These are phyloP conservation scores for Phytomonas sp. DNA, from an alignment of 208 protist species.

Conservation along the genomic window DNA sequence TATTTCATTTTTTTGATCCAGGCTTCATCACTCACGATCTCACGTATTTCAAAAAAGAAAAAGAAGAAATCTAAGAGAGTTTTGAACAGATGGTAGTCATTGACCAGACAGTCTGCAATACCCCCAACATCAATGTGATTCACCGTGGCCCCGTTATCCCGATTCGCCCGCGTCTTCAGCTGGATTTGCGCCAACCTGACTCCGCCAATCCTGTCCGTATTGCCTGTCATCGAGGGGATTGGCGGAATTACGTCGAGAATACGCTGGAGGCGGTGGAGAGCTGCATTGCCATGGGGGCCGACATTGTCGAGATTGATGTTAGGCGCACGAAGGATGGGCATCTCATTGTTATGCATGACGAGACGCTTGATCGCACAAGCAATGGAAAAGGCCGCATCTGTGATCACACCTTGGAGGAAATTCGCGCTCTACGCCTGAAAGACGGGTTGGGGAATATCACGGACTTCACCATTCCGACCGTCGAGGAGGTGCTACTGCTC, in stretches of 20 bases:
- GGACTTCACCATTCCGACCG: conserved; percentile 50
- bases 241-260: conserved; percentile 71
- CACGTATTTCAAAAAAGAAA: no score
- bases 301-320: conserved; percentile 62
- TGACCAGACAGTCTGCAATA: conserved; percentile 23
- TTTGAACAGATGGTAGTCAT: conserved; percentile 2
- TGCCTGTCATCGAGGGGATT: conserved; percentile 63
- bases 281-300: conserved; percentile 54
- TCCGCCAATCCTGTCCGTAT: conserved; percentile 27
- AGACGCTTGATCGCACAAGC: conserved; percentile 50
- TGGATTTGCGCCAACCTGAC: conserved; percentile 24
- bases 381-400: conserved; percentile 29
- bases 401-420: conserved; percentile 42
- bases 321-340: conserved; percentile 49
- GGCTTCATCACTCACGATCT: background rate
- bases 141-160: background rate
- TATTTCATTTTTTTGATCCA: background rate
- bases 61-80: no score
- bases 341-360: conserved; percentile 60
- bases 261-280: conserved; percentile 58
- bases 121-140: conserved; percentile 16
- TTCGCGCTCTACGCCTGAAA: conserved; percentile 43
- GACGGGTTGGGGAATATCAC: conserved; percentile 67
- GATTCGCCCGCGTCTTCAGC: conserved; percentile 19
- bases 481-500: conserved; percentile 38